Evolutionary conservation across 257 asterid genomes (phyloP).

Genomic region (Gentiana straminea): DNA sequence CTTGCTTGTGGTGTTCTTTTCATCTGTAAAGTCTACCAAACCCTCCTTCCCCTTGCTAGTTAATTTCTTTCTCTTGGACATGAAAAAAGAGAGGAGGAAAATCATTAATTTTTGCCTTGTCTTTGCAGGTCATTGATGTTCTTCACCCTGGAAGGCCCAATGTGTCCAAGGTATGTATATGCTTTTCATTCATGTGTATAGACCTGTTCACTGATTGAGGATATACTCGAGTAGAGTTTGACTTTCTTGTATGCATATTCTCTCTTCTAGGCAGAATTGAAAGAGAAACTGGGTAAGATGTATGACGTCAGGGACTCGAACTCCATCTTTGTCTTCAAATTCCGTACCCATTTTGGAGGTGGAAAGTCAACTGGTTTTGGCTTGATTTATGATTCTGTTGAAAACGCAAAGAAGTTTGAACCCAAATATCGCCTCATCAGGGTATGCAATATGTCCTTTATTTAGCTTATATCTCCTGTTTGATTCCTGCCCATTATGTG

Average conservation of each 20-base stretch:
- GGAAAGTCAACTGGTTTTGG: slow-evolving; percentile 19
- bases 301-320: slow-evolving; percentile 11
- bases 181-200: not conserved
- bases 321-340: slow-evolving; percentile 9
- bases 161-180: slow-evolving; percentile 60
- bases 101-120: not conserved
- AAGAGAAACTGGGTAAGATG: not conserved
- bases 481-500: too few relatives aligned
- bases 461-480: not conserved
- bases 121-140: slow-evolving; percentile 61
- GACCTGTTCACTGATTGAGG: too few relatives aligned
- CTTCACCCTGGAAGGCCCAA: slow-evolving; percentile 91
- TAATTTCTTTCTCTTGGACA: too few relatives aligned
- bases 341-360: slow-evolving; percentile 11
- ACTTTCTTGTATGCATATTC: not conserved
- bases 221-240: not conserved
- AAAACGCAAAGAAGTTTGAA: slow-evolving; percentile 47
- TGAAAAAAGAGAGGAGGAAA: too few relatives aligned
- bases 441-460: slow-evolving; percentile 32
- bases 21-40: too few relatives aligned
- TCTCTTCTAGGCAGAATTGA: slow-evolving; percentile 10
- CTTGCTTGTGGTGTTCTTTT: too few relatives aligned
- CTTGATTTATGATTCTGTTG: slow-evolving; percentile 54
- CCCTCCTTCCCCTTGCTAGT: too few relatives aligned
- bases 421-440: slow-evolving; percentile 78